Percentiles rank a stretch among this genome's conserved stretches.
These are phyloP conservation scores for Myxozyma udenii DNA, from an alignment of 805 yeast genomes.

Conservation along the genomic window DNA sequence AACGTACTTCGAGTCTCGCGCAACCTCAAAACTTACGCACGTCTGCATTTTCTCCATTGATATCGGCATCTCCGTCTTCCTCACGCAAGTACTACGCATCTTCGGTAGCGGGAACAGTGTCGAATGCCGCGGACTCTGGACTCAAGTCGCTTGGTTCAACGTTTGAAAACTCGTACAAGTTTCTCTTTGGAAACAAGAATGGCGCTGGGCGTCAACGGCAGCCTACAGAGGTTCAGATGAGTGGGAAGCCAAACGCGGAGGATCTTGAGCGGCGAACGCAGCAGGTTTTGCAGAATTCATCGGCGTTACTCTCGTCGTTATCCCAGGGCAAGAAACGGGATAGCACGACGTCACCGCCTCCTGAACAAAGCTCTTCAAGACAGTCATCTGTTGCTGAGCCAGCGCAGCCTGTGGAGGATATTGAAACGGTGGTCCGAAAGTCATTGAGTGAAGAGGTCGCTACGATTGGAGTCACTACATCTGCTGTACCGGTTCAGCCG, in stretches of 20 bases:
- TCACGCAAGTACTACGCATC: slow-evolving; percentile 22
- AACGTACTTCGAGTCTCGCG: neutral
- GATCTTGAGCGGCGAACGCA: slow-evolving; percentile 22
- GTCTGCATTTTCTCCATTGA: neutral
- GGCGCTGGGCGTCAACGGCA: neutral
- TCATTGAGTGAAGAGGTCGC: neutral
- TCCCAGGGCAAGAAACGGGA: slow-evolving; percentile 13
- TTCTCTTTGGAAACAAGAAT: slow-evolving; percentile 30
- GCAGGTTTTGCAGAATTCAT: slow-evolving; percentile 21
- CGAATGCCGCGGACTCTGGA: slow-evolving; percentile 33
- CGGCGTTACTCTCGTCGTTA: slow-evolving; percentile 14
- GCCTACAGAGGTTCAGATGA: slow-evolving; percentile 16
- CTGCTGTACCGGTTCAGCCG: neutral
- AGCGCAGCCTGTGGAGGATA: neutral
- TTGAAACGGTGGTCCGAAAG: neutral
- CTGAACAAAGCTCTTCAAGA: neutral
- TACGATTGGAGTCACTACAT: neutral
- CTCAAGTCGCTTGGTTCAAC: slow-evolving; percentile 38
- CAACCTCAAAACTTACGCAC: neutral
- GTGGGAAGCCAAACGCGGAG: slow-evolving; percentile 7
- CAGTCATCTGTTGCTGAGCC: neutral
- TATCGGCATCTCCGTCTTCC: neutral
- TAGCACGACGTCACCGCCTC: neutral
- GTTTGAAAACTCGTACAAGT: slow-evolving; percentile 38
- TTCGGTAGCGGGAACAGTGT: slow-evolving; percentile 34